phyloP scores from a whole-genome alignment of 1,284 basidiomycete genomes.

The Irpex rosettiformis region DNA sequence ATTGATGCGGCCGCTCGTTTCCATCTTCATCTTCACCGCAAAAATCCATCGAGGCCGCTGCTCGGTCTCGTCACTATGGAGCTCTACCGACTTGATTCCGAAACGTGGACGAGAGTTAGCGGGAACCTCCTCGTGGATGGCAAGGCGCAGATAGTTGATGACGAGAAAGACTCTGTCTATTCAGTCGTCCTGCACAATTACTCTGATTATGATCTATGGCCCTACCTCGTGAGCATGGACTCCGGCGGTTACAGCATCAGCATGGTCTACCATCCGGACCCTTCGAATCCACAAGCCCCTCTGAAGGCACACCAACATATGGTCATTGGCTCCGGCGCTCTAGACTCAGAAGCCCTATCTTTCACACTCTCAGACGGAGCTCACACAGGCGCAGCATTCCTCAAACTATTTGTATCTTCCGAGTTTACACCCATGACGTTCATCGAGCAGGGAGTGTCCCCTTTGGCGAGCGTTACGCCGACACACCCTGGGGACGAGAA shows the following conservation, averaged over 20 bases:
- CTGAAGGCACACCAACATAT: conserved; percentile 32
- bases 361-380: conserved; percentile 28
- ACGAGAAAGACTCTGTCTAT: conserved; percentile 32
- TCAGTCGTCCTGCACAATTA: conserved; percentile 37
- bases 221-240: conserved; percentile 46
- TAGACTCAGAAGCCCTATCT: conserved; percentile 31
- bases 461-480: neutral
- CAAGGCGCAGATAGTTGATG: conserved; percentile 33
- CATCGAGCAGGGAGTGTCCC: conserved; percentile 34
- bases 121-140: conserved; percentile 37
- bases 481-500: conserved; percentile 2
- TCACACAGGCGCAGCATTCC: conserved; percentile 36
- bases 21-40: conserved; percentile 42
- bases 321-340: conserved; percentile 32
- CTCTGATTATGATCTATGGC: conserved; percentile 40
- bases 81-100: conserved; percentile 35
- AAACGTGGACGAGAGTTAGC: conserved; percentile 29
- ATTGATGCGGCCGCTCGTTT: conserved; percentile 43
- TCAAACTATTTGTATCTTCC: conserved; percentile 45
- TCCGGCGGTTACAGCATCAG: conserved; percentile 40
- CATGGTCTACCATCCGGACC: conserved; percentile 37
- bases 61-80: conserved; percentile 34
- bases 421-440: conserved; percentile 38
- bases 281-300: conserved; percentile 28
- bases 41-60: conserved; percentile 36